These are phyloP conservation scores for Urtica urens DNA, from an alignment of 306 rosid genomes.

Conservation along the genomic window DNA sequence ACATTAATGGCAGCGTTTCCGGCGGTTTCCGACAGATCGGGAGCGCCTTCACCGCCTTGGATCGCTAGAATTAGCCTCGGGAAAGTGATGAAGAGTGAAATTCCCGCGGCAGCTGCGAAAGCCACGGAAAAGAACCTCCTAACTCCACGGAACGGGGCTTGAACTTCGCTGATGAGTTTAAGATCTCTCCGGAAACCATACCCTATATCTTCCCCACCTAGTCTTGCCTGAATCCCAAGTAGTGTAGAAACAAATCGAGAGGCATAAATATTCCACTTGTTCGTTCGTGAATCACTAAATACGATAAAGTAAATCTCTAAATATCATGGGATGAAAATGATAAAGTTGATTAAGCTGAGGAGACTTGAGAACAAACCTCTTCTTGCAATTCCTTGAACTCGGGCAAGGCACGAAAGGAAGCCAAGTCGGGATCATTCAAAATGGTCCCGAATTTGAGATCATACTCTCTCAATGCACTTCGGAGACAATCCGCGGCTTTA, in stretches of 20 bases:
- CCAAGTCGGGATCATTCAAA: conserved; percentile 95
- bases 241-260: background rate
- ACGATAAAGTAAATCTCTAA: background rate
- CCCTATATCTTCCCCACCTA: conserved; percentile 96
- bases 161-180: conserved; percentile 97
- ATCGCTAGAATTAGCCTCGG: conserved; percentile 67
- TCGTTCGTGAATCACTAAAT: background rate
- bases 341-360: conserved; percentile 1
- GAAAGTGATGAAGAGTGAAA: conserved; percentile 54
- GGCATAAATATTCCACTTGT: conserved; percentile 4
- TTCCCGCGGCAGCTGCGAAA: conserved; percentile 83
- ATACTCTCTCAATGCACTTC: conserved; percentile 77
- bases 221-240: conserved; percentile 52
- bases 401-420: conserved; percentile 90
- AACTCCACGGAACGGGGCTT: conserved; percentile 95
- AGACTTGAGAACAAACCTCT: conserved; percentile 50
- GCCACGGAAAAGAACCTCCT: conserved; percentile 82
- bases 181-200: conserved; percentile 90
- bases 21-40: conserved; percentile 69
- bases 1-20: conserved; percentile 84
- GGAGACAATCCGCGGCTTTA: conserved; percentile 84
- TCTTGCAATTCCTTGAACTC: conserved; percentile 89
- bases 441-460: conserved; percentile 84
- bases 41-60: conserved; percentile 72
- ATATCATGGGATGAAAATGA: background rate